phyloP scores from a whole-genome alignment of 148 eudicot species.

The Camellia sinensis region DNA sequence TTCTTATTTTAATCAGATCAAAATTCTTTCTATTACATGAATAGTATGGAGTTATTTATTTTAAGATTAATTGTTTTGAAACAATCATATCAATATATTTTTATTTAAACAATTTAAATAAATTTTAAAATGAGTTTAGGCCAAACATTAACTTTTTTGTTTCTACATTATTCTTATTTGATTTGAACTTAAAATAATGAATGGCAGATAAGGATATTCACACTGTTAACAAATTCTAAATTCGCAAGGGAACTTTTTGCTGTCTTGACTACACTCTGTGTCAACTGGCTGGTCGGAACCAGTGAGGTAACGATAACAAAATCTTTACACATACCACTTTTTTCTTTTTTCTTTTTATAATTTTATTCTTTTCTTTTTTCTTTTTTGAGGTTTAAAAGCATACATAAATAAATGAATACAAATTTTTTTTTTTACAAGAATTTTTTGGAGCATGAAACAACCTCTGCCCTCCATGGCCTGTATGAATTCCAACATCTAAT shows the following conservation, averaged over 20 bases:
- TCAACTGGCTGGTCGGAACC: constrained; percentile 78
- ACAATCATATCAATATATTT: too few species aligned
- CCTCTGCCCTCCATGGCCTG: background rate
- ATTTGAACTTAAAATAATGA: background rate
- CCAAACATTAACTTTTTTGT: too few species aligned
- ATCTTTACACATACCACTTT: background rate
- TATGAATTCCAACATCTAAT: background rate
- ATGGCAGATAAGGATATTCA: constrained; percentile 38
- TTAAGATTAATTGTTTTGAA: too few species aligned
- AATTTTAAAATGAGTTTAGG: too few species aligned
- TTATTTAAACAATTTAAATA: too few species aligned
- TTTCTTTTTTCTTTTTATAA: background rate
- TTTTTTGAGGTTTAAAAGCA: background rate
- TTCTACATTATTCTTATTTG: too few species aligned
- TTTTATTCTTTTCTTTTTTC: too few species aligned
- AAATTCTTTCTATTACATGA: too few species aligned
- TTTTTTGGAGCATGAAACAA: background rate
- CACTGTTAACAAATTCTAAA: constrained; percentile 38
- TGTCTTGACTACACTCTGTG: constrained; percentile 51
- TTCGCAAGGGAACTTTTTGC: constrained; percentile 64
- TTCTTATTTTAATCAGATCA: too few species aligned
- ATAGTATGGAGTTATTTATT: too few species aligned
- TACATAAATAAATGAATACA: too few species aligned
- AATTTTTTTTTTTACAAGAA: background rate
- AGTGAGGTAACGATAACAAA: constrained; percentile 52